phyloP scores from a whole-genome alignment of 75 land plant genomes.

The Cryptomeria japonica region DNA sequence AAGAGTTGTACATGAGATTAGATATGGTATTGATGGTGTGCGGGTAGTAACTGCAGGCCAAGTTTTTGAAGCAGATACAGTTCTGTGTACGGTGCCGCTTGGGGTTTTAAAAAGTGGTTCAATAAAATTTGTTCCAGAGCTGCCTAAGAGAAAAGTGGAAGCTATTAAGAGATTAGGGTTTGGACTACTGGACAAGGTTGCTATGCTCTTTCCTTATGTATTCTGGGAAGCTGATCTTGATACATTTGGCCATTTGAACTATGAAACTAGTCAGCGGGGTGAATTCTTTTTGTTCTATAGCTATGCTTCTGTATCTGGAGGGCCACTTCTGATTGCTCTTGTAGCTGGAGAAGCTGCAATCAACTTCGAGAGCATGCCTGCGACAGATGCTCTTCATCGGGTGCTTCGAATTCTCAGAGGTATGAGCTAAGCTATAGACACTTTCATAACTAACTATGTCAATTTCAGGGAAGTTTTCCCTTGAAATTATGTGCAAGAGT shows the following conservation, averaged over 20 bases:
- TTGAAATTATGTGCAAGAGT: neutral
- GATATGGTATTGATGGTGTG: constrained; percentile 67
- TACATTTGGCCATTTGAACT: constrained; percentile 60
- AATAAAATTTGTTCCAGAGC: constrained; percentile 68
- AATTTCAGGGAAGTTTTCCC: neutral
- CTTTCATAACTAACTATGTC: neutral
- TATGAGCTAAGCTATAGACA: constrained; percentile 13
- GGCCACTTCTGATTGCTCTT: constrained; percentile 65
- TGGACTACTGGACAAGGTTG: constrained; percentile 81
- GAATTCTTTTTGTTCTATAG: constrained; percentile 76
- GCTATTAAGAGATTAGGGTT: constrained; percentile 77
- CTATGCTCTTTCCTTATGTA: constrained; percentile 70
- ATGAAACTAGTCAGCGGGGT: constrained; percentile 40
- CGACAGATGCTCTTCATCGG: constrained; percentile 50
- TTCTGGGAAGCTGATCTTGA: constrained; percentile 82
- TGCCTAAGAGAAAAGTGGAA: constrained; percentile 56
- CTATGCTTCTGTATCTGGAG: constrained; percentile 76
- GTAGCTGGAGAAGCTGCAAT: constrained; percentile 86
- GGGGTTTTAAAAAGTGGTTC: constrained; percentile 65
- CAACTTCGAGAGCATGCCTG: constrained; percentile 52
- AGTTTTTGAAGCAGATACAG: constrained; percentile 85
- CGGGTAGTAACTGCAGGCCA: constrained; percentile 58
- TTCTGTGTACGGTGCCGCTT: constrained; percentile 81
- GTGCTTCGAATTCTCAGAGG: constrained; percentile 68
- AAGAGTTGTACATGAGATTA: constrained; percentile 68